Percentiles rank a stretch among this genome's conserved stretches.
phyloP scores from a whole-genome alignment of 1,139 yeast genomes.

The Yamadazyma conglobata region DNA sequence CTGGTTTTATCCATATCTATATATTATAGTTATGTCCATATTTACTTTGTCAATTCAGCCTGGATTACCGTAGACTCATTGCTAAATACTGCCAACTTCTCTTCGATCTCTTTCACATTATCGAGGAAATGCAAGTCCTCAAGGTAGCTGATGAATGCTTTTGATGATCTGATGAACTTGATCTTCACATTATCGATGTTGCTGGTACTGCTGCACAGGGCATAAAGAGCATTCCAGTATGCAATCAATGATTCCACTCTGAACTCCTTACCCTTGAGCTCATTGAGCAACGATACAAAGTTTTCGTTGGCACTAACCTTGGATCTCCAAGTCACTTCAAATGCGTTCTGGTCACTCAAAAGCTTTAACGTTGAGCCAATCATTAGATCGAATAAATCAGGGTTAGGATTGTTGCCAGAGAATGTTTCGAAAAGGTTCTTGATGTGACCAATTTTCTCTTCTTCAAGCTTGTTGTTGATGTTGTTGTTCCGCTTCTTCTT shows the following conservation, averaged over 20 bases:
- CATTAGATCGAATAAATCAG: slow-evolving; percentile 24
- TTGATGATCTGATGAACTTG: slow-evolving; percentile 37
- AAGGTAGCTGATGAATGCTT: slow-evolving; percentile 17
- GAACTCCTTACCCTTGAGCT: slow-evolving; percentile 12
- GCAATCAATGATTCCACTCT: slow-evolving; percentile 14
- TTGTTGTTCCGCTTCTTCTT: slow-evolving; percentile 13
- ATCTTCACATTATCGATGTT: slow-evolving; percentile 64
- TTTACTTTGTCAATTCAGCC: slow-evolving; percentile 24
- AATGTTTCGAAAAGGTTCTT: slow-evolving; percentile 31
- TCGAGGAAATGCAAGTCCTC: slow-evolving; percentile 15
- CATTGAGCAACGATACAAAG: slow-evolving; percentile 16
- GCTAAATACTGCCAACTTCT: slow-evolving; percentile 26
- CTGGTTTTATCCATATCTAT: slow-evolving; percentile 2
- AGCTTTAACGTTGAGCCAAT: slow-evolving; percentile 18
- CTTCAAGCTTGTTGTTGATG: slow-evolving; percentile 28
- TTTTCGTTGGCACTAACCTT: slow-evolving; percentile 44
- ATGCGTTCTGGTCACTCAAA: slow-evolving; percentile 20
- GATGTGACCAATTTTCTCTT: slow-evolving; percentile 30
- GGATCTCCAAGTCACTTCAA: slow-evolving; percentile 59
- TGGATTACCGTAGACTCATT: slow-evolving; percentile 31
- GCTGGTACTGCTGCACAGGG: slow-evolving; percentile 36
- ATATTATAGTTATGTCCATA: no score
- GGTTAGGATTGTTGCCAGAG: slow-evolving; percentile 14
- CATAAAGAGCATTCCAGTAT: slow-evolving; percentile 24
- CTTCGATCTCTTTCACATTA: slow-evolving; percentile 13